Evolutionary conservation across 352 stramenopile genomes (phyloP), one percentile per base, ranked within the genome.

Genomic region (Phytopythium aichiense): DNA sequence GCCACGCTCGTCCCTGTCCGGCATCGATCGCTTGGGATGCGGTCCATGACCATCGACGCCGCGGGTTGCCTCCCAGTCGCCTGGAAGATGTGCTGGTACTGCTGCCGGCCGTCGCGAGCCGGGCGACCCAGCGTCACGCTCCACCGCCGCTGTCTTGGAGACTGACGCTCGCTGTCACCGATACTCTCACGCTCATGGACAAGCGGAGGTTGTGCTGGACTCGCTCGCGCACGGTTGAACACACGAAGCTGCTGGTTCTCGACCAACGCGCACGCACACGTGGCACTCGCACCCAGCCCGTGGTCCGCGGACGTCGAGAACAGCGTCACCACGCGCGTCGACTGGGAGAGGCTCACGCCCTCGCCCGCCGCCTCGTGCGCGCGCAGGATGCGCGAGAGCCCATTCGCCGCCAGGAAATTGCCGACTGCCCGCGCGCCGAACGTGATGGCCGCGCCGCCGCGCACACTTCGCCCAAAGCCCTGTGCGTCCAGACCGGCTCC

Each of bases 351-450:
- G 1, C 50, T 65, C 4, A 92, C 57, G 22, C 97, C 97, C 60
- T 99, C 96, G 59, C 97, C 49, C 22, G 64, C 64, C 20, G 89
- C 76, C 52, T 94, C 86, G 53, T 96, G 88, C 2, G 88, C 88
- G 33, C 88, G 73, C 16, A 96, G 53, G 12, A 96, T 83, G 31
- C 75, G 72, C 48, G 83, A 71, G 12, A 94, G 73, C 2, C 68
- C 56, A 60, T 92, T 82, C 22, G 51, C 56, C 18, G 69, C 57
- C 6, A 94, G 64, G 56, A 96, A 95, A 1, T 73, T 54, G 42
- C 77, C 63, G 20, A 94, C 66, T 18, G 85, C 88, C 48, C 72
- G 65, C 28, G 77, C 77, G 20, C 90, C 89, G 64, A 97, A 98
- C 60, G 77, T 76, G 45, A 89, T 68, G 3, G 80, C 82, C 46